A percentile compares a stretch with the other conserved stretches of the same genome.
Conservation (phyloP, 2,329 filamentous ascomycete species). For the Aspergillus sp. region DNA sequence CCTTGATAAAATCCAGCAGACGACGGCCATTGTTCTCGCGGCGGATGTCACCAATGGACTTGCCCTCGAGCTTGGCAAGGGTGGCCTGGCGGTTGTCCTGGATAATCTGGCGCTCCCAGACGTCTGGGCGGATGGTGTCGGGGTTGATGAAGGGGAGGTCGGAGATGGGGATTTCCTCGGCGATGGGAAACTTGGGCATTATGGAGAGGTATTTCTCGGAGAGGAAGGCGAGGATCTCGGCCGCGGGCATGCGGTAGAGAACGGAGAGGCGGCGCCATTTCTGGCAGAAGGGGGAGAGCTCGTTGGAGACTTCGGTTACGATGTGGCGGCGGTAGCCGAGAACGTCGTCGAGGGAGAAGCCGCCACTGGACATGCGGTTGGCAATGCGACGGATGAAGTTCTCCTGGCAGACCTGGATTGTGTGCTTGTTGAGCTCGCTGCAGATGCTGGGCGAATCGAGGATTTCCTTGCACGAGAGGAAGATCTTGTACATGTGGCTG, state of each 20-base stretch:
- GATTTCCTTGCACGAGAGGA: conserved; percentile 26
- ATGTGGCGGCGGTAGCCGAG: conserved; percentile 25
- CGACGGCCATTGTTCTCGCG: conserved; percentile 17
- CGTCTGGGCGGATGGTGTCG: conserved; percentile 7
- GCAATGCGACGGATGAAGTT: conserved; percentile 20
- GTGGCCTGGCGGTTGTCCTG: conserved; percentile 26
- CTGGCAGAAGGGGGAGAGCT: conserved; percentile 14
- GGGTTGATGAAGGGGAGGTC: conserved; percentile 22
- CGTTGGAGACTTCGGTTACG: conserved; percentile 16
- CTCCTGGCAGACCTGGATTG: conserved; percentile 24
- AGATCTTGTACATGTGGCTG: conserved; percentile 27
- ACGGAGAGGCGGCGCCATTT: conserved; percentile 26
- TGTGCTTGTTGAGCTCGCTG: conserved; percentile 16
- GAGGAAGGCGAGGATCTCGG: conserved; percentile 22
- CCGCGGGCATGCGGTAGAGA: conserved; percentile 23
- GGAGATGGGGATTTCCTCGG: conserved; percentile 8
- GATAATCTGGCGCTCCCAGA: conserved; percentile 22
- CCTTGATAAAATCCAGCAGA: conserved; percentile 21
- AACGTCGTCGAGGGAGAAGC: conserved; percentile 17
- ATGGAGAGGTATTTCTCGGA: conserved; percentile 32
- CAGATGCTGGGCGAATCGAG: conserved; percentile 25
- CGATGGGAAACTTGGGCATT: conserved; percentile 9
- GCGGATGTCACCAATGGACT: conserved; percentile 28
- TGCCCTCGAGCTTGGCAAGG: conserved; percentile 29
- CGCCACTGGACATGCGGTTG: conserved; percentile 8